phyloP scores from a whole-genome alignment of 495 filamentous ascomycete genomes.

The Penicillium argentinense region DNA sequence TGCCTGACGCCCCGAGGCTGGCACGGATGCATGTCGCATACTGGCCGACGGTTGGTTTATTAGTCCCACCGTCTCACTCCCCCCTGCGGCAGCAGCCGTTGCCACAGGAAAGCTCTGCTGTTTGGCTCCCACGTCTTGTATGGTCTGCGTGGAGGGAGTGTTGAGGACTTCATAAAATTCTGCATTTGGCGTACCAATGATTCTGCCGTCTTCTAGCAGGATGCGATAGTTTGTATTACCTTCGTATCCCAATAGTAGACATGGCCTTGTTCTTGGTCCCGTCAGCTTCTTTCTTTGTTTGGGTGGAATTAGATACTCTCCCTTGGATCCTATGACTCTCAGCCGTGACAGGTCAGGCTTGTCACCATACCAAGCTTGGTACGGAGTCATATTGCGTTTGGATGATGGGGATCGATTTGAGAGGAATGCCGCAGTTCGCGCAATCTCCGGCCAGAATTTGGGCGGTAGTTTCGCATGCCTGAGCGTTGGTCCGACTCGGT shows the following conservation, averaged over 20 bases:
- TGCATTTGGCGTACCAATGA: conserved; percentile 18
- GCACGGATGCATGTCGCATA: conserved; percentile 13
- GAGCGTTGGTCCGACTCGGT: conserved; percentile 14
- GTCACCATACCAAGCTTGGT: conserved; percentile 23
- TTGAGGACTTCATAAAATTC: conserved; percentile 19
- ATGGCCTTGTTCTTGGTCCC: conserved; percentile 18
- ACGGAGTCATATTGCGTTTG: conserved; percentile 25
- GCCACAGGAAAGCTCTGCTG: conserved; percentile 10
- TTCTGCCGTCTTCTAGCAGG: conserved; percentile 23
- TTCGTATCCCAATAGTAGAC: conserved; percentile 21
- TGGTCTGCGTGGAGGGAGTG: conserved; percentile 21
- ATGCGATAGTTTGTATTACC: conserved; percentile 26
- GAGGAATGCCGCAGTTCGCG: conserved; percentile 20
- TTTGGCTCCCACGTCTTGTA: conserved; percentile 18
- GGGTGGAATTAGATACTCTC: conserved; percentile 12
- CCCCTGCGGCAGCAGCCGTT: conserved; percentile 19
- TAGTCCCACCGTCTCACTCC: conserved; percentile 17
- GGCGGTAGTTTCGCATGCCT: conserved; percentile 13
- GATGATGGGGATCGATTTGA: conserved; percentile 20
- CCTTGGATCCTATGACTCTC: conserved; percentile 20
- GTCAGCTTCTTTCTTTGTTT: conserved; percentile 28
- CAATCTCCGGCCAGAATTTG: conserved; percentile 25
- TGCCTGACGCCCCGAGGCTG: conserved; percentile 10
- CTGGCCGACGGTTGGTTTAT: conserved; percentile 8
- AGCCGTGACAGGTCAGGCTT: conserved; percentile 26